Conservation (phyloP, 495 filamentous ascomycete genomes). For the Ramalina intermedia region DNA sequence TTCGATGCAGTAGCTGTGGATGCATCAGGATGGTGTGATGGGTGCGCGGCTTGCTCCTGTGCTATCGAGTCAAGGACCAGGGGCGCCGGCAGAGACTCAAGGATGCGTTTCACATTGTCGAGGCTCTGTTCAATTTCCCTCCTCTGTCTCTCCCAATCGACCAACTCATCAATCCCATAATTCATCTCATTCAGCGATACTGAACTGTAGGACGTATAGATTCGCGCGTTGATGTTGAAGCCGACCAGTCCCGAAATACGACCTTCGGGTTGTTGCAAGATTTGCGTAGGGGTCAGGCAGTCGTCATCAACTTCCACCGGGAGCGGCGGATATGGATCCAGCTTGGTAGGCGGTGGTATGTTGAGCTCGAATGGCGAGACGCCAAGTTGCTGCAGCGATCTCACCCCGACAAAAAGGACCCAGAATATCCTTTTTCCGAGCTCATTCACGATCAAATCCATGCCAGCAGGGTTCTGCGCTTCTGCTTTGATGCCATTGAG, state of each 20-base stretch:
- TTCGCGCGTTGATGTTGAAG: constrained; percentile 61
- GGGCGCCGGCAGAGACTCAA: constrained; percentile 45
- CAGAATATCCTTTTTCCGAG: constrained; percentile 70
- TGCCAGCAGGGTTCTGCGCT: constrained; percentile 16
- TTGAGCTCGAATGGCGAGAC: constrained; percentile 46
- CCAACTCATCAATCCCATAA: constrained; percentile 53
- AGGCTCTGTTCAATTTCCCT: constrained; percentile 46
- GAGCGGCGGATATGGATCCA: constrained; percentile 64
- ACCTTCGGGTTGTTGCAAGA: constrained; percentile 47
- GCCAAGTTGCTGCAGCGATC: constrained; percentile 53
- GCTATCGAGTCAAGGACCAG: constrained; percentile 33
- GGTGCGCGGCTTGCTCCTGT: not conserved
- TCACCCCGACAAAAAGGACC: constrained; percentile 51
- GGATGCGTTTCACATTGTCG: constrained; percentile 40
- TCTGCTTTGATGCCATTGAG: constrained; percentile 4
- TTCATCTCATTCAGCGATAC: constrained; percentile 57
- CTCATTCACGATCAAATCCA: constrained; percentile 63
- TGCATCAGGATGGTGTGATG: not conserved
- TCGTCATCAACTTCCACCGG: constrained; percentile 70
- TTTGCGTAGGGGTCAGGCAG: constrained; percentile 48
- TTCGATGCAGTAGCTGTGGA: constrained; percentile 7
- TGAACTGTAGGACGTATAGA: constrained; percentile 56
- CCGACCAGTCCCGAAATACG: constrained; percentile 50
- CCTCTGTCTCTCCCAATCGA: constrained; percentile 62
- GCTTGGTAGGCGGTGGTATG: constrained; percentile 55